Percentiles rank a stretch among this genome's conserved stretches.
These are phyloP conservation scores for Neonectria coccinea DNA, from an alignment of 2,329 filamentous ascomycete species.

Conservation along the genomic window DNA sequence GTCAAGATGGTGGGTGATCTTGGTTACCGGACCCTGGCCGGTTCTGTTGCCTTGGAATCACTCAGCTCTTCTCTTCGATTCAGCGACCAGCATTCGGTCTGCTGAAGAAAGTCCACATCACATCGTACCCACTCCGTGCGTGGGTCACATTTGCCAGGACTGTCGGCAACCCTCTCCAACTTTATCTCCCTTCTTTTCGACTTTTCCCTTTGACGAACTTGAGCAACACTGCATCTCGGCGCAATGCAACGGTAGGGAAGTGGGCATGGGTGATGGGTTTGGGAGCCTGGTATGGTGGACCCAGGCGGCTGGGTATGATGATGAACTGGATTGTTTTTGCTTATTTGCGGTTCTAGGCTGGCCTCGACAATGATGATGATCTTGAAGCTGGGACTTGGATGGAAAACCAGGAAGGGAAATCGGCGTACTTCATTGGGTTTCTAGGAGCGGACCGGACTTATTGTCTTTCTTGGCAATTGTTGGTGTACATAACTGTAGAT, in stretches of 20 bases:
- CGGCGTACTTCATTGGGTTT: slow-evolving; percentile 32
- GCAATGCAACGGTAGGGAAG: slow-evolving; percentile 30
- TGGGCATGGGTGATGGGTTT: slow-evolving; percentile 25
- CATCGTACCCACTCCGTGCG: slow-evolving; percentile 8
- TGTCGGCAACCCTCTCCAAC: slow-evolving; percentile 9
- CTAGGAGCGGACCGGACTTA: slow-evolving; percentile 37
- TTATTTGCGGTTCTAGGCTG: slow-evolving; percentile 26
- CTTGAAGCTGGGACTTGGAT: slow-evolving; percentile 33
- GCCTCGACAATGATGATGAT: slow-evolving; percentile 29
- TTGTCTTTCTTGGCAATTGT: slow-evolving; percentile 24
- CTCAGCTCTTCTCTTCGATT: background rate
- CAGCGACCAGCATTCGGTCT: slow-evolving; percentile 10
- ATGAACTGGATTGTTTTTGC: slow-evolving; percentile 22
- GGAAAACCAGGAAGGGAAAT: slow-evolving; percentile 24
- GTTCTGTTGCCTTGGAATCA: slow-evolving; percentile 1
- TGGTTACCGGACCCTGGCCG: slow-evolving; percentile 13
- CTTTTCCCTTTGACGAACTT: slow-evolving; percentile 26
- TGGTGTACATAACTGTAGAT: slow-evolving; percentile 27
- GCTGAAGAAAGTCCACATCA: background rate
- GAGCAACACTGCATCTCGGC: slow-evolving; percentile 32
- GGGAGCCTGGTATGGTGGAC: slow-evolving; percentile 14
- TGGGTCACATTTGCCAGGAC: slow-evolving; percentile 16
- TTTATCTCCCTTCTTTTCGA: slow-evolving; percentile 19
- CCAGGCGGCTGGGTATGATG: slow-evolving; percentile 30
- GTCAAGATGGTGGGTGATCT: background rate